These are phyloP conservation scores for Steccherinum ochraceum DNA, from an alignment of 768 basidiomycete genomes.

Conservation along the genomic window DNA sequence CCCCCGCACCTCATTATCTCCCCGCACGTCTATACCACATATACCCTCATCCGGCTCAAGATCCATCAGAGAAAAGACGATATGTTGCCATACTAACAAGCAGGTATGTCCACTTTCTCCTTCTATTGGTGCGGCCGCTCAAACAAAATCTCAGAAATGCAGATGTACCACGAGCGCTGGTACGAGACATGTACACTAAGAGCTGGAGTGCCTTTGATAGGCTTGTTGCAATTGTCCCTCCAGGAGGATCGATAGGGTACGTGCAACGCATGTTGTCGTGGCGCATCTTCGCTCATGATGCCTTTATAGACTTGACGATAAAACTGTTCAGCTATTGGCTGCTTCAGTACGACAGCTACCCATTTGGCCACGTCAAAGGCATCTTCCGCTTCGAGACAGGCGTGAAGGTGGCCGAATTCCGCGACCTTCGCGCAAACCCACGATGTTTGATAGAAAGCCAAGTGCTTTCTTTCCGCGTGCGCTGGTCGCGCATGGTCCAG, in stretches of 20 bases:
- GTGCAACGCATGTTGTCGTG: constrained; percentile 21
- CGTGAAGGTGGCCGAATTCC: constrained; percentile 82
- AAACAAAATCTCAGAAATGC: constrained; percentile 49
- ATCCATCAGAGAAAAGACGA: constrained; percentile 61
- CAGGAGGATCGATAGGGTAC: constrained; percentile 83
- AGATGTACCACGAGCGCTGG: constrained; percentile 77
- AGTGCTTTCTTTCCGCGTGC: constrained; percentile 72
- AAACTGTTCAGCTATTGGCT: constrained; percentile 89
- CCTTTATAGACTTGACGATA: constrained; percentile 71
- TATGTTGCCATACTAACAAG: constrained; percentile 69
- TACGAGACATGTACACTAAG: constrained; percentile 89
- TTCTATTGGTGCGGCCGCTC: too few species aligned
- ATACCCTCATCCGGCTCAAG: constrained; percentile 80
- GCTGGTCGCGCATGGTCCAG: constrained; percentile 69
- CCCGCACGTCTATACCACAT: constrained; percentile 71
- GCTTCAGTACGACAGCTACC: constrained; percentile 71
- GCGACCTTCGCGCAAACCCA: constrained; percentile 84
- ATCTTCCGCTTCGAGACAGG: constrained; percentile 87
- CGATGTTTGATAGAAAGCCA: constrained; percentile 82
- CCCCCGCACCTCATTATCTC: constrained; percentile 68
- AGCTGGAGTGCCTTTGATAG: constrained; percentile 91
- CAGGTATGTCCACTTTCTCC: constrained; percentile 37
- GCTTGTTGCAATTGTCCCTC: constrained; percentile 84
- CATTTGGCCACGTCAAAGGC: constrained; percentile 75
- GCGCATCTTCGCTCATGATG: constrained; percentile 5